A percentile compares a stretch with the other conserved stretches of the same genome.
phyloP scores from a whole-genome alignment of 495 filamentous ascomycete species.

The Neurospora pannonica region DNA sequence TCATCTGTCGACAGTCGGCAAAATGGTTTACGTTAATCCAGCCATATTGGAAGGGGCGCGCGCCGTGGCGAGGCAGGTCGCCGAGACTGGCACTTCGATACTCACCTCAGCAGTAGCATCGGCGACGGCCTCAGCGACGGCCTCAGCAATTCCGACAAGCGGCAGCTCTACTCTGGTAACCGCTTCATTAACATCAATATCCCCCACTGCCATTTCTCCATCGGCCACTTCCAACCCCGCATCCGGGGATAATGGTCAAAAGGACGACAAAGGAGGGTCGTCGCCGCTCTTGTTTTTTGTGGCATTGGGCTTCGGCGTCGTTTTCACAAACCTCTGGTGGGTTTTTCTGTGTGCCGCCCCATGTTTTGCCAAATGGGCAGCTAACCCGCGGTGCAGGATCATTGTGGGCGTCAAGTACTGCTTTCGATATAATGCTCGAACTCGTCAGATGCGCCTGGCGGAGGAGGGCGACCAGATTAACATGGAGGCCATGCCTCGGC shows the following conservation, averaged over 20 bases:
- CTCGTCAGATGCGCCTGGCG: constrained; percentile 65
- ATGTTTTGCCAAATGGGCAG: background rate
- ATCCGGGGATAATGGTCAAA: constrained; percentile 7
- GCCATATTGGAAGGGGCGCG: constrained; percentile 17
- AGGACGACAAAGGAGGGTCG: constrained; percentile 19
- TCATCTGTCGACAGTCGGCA: constrained; percentile 1
- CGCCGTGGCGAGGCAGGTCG: constrained; percentile 19
- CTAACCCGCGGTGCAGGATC: constrained; percentile 59
- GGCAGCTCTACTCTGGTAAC: background rate
- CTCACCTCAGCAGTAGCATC: background rate
- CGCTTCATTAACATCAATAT: background rate
- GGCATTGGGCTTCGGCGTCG: constrained; percentile 92
- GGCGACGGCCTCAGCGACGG: background rate
- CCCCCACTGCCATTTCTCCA: background rate
- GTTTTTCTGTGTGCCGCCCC: constrained; percentile 10
- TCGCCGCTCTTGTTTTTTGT: constrained; percentile 95
- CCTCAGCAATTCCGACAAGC: background rate
- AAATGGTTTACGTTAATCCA: constrained; percentile 21
- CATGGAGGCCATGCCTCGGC: constrained; percentile 65
- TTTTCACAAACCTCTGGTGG: constrained; percentile 98
- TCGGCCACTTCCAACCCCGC: background rate
- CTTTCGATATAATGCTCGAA: constrained; percentile 94
- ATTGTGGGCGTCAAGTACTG: constrained; percentile 99
- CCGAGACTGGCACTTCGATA: background rate
- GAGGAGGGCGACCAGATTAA: constrained; percentile 87